A percentile compares a stretch with the other conserved stretches of the same genome.
phyloP scores from a whole-genome alignment of 192 early-diverging fungal genomes.

The Thamnidium elegans region DNA sequence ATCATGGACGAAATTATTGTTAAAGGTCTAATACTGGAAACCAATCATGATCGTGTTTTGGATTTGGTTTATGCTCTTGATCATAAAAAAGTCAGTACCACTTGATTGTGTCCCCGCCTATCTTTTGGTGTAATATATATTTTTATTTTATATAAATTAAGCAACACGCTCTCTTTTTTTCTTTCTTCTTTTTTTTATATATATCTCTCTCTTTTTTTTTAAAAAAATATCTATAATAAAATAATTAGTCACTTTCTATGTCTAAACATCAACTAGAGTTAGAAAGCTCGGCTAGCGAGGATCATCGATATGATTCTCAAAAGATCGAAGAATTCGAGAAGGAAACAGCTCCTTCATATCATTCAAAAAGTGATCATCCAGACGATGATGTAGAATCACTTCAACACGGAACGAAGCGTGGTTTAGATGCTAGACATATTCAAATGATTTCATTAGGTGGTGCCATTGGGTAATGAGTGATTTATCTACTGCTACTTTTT shows the following conservation, averaged over 20 bases:
- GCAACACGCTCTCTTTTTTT: neutral
- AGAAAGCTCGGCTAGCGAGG: neutral
- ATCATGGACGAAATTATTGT: slow-evolving; percentile 37
- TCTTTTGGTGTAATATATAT: neutral
- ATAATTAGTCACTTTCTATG: neutral
- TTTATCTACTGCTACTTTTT: neutral
- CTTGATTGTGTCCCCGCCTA: neutral
- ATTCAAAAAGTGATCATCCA: neutral
- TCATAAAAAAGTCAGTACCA: neutral
- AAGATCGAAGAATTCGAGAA: slow-evolving; percentile 6
- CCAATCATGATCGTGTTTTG: slow-evolving; percentile 33
- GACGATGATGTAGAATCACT: neutral
- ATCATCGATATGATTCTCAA: slow-evolving; percentile 4
- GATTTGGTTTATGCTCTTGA: slow-evolving; percentile 20
- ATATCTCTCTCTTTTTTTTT: neutral
- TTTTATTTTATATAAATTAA: slow-evolving; percentile 6
- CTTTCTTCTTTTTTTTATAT: slow-evolving; percentile 1
- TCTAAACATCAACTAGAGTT: slow-evolving; percentile 11
- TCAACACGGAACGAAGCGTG: slow-evolving; percentile 18
- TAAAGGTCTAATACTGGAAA: slow-evolving; percentile 35
- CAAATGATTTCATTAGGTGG: slow-evolving; percentile 36
- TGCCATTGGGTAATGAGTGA: slow-evolving; percentile 26
- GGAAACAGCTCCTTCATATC: neutral
- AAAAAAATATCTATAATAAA: neutral
- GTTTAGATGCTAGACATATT: slow-evolving; percentile 32